These are phyloP conservation scores for Tripidium arundinaceum DNA, from an alignment of 202 grass and related monocot species.

Conservation along the genomic window DNA sequence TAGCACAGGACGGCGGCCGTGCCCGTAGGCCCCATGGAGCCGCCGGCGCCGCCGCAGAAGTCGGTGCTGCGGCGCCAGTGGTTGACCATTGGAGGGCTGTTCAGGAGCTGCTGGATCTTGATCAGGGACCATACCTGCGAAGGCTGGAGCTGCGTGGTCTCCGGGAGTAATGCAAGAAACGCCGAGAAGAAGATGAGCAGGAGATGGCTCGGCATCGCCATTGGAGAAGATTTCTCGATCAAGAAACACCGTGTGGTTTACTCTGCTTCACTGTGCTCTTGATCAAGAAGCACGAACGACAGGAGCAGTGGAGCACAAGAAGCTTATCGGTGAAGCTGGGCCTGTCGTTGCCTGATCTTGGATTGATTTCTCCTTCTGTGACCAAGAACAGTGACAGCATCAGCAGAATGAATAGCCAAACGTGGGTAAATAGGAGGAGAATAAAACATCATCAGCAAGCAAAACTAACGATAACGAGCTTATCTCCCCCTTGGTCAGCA, in stretches of 20 bases:
- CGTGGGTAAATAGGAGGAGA: neutral
- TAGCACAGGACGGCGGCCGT: constrained; percentile 78
- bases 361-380: neutral
- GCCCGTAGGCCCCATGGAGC: constrained; percentile 26
- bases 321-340: neutral
- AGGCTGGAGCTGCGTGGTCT: constrained; percentile 48
- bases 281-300: constrained; percentile 2
- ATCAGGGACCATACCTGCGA: constrained; percentile 79
- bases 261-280: neutral
- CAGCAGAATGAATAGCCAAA: constrained; percentile 6
- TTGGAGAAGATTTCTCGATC: neutral
- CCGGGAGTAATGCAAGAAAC: constrained; percentile 36
- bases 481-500: neutral
- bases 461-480: neutral
- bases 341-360: neutral
- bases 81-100: constrained; percentile 51
- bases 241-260: neutral
- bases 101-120: constrained; percentile 75
- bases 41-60: constrained; percentile 58
- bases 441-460: neutral
- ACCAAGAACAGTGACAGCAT: constrained; percentile 3
- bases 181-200: constrained; percentile 31
- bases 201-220: constrained; percentile 5
- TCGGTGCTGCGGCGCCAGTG: constrained; percentile 71
- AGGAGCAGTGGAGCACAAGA: neutral